Conservation (phyloP, 2,329 filamentous ascomycete genomes). For the Zymoseptoria pseudotritici region DNA sequence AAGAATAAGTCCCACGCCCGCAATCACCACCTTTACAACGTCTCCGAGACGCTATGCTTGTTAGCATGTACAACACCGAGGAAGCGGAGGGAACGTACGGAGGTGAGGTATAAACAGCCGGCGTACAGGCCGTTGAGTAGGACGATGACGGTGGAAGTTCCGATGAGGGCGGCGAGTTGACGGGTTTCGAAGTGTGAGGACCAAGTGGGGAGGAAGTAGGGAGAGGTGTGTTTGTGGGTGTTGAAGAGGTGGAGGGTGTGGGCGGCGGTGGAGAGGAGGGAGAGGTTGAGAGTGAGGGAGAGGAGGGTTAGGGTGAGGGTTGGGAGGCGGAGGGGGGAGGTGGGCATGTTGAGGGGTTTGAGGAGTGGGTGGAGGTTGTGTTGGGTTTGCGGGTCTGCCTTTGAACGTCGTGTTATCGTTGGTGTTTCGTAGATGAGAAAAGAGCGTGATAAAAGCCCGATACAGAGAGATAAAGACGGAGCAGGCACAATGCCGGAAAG, state of each 20-base stretch:
- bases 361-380: background rate
- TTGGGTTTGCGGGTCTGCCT: too few species aligned
- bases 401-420: too few species aligned
- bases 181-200: conserved; percentile 40
- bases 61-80: background rate
- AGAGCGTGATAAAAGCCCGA: too few species aligned
- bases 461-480: too few species aligned
- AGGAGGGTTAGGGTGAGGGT: conserved; percentile 19
- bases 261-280: conserved; percentile 37
- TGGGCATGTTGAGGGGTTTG: background rate
- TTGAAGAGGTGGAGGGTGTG: conserved; percentile 39
- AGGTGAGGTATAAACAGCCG: conserved; percentile 31
- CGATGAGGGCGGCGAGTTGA: conserved; percentile 37
- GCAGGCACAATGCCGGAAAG: too few species aligned
- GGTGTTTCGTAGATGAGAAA: too few species aligned
- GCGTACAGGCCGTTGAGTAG: conserved; percentile 32
- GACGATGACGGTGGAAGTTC: conserved; percentile 31
- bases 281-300: conserved; percentile 33
- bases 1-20: conserved; percentile 32
- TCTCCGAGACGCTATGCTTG: conserved; percentile 32
- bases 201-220: conserved; percentile 44
- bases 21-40: conserved; percentile 30
- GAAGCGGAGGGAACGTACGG: conserved; percentile 8
- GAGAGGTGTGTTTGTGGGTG: conserved; percentile 35
- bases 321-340: conserved; percentile 17